Percentiles rank a stretch among this genome's conserved stretches.
Evolutionary conservation across 164 flowering plant genomes (phyloP).

Genomic region (Vitis vinifera): ASM3070453v1 NC_081812.1:23746501-23747000

Average conservation of each 20-base stretch:
- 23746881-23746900: conserved; percentile 35
- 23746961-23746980: conserved; percentile 71
- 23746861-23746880: conserved; percentile 59
- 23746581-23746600: conserved; percentile 58
- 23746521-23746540: no score
- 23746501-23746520: not conserved
- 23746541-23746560: conserved; percentile 80
- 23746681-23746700: conserved; percentile 86
- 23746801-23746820: no score
- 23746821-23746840: conserved; percentile 54
- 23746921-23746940: conserved; percentile 67
- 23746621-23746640: conserved; percentile 42
- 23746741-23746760: no score
- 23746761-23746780: no score
- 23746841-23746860: conserved; percentile 84
- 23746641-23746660: conserved; percentile 21
- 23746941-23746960: conserved; percentile 70
- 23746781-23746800: no score
- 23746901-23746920: conserved; percentile 78
- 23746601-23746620: conserved; percentile 80
- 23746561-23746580: conserved; percentile 64
- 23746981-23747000: conserved; percentile 89
- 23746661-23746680: conserved; percentile 76
- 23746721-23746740: not conserved
- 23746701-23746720: conserved; percentile 3